A percentile compares a stretch with the other conserved stretches of the same genome.
Evolutionary conservation across 306 rosid species (phyloP).

Genomic region (Alnus glutinosa): DNA sequence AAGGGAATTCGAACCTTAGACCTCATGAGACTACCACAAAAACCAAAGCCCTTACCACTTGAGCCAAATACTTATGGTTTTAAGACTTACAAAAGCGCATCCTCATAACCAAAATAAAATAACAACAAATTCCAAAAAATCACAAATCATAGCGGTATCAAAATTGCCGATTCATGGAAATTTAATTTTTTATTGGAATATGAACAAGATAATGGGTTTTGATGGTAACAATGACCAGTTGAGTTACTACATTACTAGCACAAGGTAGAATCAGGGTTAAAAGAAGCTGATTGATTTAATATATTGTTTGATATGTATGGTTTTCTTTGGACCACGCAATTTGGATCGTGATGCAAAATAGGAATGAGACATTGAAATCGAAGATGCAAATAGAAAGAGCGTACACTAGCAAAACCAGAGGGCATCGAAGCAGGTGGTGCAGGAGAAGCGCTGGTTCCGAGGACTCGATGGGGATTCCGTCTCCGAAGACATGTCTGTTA

Average conservation of each 20-base stretch:
- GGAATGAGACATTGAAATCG: not conserved
- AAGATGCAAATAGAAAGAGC: not conserved
- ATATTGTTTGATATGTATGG: no score
- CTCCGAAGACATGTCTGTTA: constrained; percentile 39
- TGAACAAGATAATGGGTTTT: not conserved
- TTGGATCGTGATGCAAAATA: not conserved
- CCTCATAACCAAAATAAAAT: not conserved
- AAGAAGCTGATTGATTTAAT: not conserved
- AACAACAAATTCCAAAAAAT: not conserved
- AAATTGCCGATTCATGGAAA: not conserved
- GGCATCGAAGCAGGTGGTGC: constrained; percentile 63
- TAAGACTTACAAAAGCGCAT: not conserved
- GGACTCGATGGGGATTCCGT: constrained; percentile 17
- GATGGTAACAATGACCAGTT: not conserved
- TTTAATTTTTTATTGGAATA: not conserved
- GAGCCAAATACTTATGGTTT: not conserved
- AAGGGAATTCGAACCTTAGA: no score
- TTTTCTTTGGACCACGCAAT: not conserved
- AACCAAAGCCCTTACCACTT: no score
- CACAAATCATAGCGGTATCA: not conserved
- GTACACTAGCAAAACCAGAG: constrained; percentile 94
- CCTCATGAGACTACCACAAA: no score
- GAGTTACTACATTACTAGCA: not conserved
- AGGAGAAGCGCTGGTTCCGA: constrained; percentile 39
- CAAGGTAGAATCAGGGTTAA: not conserved